These are phyloP conservation scores for Colletotrichum sp. DNA, from an alignment of 2,329 filamentous ascomycete species.

Conservation along the genomic window DNA sequence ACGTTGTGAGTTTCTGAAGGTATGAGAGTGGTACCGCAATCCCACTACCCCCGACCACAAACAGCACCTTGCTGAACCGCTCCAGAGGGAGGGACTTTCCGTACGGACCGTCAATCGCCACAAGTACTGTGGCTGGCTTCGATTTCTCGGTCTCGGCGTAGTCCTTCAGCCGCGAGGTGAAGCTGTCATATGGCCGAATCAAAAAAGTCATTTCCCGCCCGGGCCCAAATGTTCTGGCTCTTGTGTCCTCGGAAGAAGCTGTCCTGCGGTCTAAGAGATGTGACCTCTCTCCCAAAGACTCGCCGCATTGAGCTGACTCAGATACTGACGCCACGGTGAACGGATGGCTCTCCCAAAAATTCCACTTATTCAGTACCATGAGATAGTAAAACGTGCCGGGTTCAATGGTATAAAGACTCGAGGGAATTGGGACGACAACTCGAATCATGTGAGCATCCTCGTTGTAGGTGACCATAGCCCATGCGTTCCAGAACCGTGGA, in stretches of 20 bases:
- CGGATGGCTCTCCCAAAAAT: slow-evolving; percentile 55
- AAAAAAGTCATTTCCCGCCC: slow-evolving; percentile 41
- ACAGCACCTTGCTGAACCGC: slow-evolving; percentile 42
- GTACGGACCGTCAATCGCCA: slow-evolving; percentile 52
- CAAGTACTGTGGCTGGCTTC: slow-evolving; percentile 28
- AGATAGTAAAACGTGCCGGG: slow-evolving; percentile 53
- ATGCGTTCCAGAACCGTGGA: slow-evolving; percentile 37
- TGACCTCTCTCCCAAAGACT: slow-evolving; percentile 31
- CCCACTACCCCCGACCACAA: slow-evolving; percentile 51
- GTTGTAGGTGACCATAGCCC: slow-evolving; percentile 38
- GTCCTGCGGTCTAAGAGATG: slow-evolving; percentile 32
- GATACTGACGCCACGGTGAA: slow-evolving; percentile 47
- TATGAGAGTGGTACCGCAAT: slow-evolving; percentile 48
- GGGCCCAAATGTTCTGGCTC: not conserved
- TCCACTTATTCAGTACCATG: slow-evolving; percentile 41
- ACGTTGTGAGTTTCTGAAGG: slow-evolving; percentile 30
- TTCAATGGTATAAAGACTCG: slow-evolving; percentile 34
- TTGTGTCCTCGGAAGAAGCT: not conserved
- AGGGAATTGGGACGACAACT: slow-evolving; percentile 39
- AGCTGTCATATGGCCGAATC: slow-evolving; percentile 50
- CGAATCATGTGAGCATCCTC: slow-evolving; percentile 45
- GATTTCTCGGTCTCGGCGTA: slow-evolving; percentile 29
- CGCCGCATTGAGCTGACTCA: not conserved
- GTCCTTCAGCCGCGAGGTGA: slow-evolving; percentile 42
- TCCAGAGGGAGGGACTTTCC: slow-evolving; percentile 43